Evolutionary conservation across 805 yeast species (phyloP), one percentile per base, ranked within the genome.

Genomic region (Kluyveromyces starmeri): DNA sequence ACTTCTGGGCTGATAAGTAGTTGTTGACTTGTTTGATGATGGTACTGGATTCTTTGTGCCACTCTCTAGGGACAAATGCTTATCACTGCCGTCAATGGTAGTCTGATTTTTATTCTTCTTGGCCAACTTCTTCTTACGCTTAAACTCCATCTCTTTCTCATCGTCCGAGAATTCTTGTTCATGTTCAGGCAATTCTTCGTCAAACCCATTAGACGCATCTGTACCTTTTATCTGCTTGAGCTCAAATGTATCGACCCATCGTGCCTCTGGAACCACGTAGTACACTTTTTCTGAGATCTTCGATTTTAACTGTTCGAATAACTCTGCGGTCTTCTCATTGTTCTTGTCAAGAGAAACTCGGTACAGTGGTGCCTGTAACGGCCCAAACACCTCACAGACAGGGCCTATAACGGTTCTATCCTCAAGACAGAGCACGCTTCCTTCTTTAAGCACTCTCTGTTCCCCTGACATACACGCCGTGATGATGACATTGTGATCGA

Each of bases 91-190:
- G 5, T 24, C 40, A 5, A 45, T 42, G 15, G 38, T 38, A 12
- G 50, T 52, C 30, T 49, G 54, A 39, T 44, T 60, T 37, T 60
- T 66, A 41, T 62, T 67, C 40, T 66, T 68, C 46, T 71, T 74
- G 58, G 73, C 72, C 39, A 70, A 71, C 58, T 80, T 83, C 54
- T 70, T 77, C 15, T 67, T 58, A 35, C 70, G 72, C 51, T 81
- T 88, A 28, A 72, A 73, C 22, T 73, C 78, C 46, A 75, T 71
- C 55, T 92, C 97, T 41, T 73, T 73, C 52, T 89, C 97, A 57
- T 92, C 97, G 55, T 92, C 97, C 1, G 96, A 83, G 46, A 79
- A 89, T 53, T 89, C 97, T 55, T 84, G 94, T 55, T 92, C 97
- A 20, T 83, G 94, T 46, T 78, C 86, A 0, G 95, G 85, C 20